Evolutionary conservation across 2,329 filamentous ascomycete genomes (phyloP), one percentile per base, ranked within the genome.

Genomic region (Clarireedia homoeocarpa): DNA sequence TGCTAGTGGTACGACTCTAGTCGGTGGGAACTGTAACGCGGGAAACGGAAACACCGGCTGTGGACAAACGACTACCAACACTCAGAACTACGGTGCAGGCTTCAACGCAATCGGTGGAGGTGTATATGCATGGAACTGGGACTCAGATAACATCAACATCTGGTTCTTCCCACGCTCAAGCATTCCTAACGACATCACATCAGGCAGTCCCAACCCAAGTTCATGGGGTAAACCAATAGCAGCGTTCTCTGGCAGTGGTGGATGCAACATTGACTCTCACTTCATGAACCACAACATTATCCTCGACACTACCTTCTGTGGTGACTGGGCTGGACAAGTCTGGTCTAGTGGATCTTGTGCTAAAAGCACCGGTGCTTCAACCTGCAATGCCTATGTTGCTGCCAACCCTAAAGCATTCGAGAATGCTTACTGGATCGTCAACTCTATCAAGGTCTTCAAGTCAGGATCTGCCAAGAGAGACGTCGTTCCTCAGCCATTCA

Each of bases 221-320:
- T 71, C 65, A 17, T 14, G 95, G 91, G 85, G 85, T 83, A 12
- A 73, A 70, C 0, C 88, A 92, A 0, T 69, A 1, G 88, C 87
- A 10, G 76, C 75, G 38, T 96, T 95, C 71, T 81, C 83, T 10
- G 79, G 76, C 44, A 20, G n/a, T 9, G 82, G 80, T 1, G 77
- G 75, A 55, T 96, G 92, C 72, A 74, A 91, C 63, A 86, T 95
- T 61, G 75, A 84, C 59, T 61, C 71, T 1, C 79, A 86, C 70
- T 95, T 96, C 74, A 74, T 74, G 58, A 72, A 86, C 58, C 80
- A 95, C 74, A 81, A 85, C 64, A 83, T 96, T 61, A 81, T 92
- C 61, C 85, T 94, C 71, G 83, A 92, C 72, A 94, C 85, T 0
- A 88, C 87, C 6, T 89, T 95, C 70, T 96, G 91, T 71, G 91